Evolutionary conservation across 2,329 filamentous ascomycete genomes (phyloP).

Genomic region (Penicillium glabrum): DNA sequence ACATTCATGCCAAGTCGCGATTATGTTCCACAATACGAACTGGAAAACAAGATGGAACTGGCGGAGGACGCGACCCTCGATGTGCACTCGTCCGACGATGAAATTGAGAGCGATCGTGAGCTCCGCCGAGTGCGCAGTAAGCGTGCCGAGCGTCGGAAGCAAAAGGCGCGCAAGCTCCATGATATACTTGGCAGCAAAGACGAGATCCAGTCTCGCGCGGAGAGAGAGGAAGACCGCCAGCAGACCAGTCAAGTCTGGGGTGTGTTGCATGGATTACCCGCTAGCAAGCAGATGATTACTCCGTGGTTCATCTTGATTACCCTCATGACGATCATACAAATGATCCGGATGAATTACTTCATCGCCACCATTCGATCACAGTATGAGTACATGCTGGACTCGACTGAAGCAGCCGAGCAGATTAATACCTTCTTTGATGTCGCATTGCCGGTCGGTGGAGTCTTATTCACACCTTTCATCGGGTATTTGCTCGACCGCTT

Average conservation of each 20-base stretch:
- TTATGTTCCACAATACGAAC: slow-evolving; percentile 77
- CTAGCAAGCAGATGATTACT: slow-evolving; percentile 69
- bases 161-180: slow-evolving; percentile 67
- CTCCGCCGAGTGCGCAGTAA: slow-evolving; percentile 51
- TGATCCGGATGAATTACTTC: slow-evolving; percentile 88
- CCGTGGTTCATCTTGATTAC: slow-evolving; percentile 86
- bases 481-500: slow-evolving; percentile 76
- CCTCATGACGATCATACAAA: slow-evolving; percentile 74
- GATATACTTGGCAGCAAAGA: slow-evolving; percentile 67
- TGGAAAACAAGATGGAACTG: slow-evolving; percentile 67
- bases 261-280: slow-evolving; percentile 71
- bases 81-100: slow-evolving; percentile 50
- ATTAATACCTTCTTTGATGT: slow-evolving; percentile 85
- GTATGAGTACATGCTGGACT: slow-evolving; percentile 73
- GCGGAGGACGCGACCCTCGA: slow-evolving; percentile 36
- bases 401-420: slow-evolving; percentile 59
- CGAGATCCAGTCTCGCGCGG: slow-evolving; percentile 59
- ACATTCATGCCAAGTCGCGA: slow-evolving; percentile 68
- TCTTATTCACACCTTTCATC: slow-evolving; percentile 81
- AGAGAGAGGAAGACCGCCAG: slow-evolving; percentile 66
- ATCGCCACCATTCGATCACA: slow-evolving; percentile 83
- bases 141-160: slow-evolving; percentile 60
- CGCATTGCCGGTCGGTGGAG: slow-evolving; percentile 75
- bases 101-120: slow-evolving; percentile 52
- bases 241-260: slow-evolving; percentile 78